Evolutionary conservation across 139 green algal species (phyloP), one percentile per base, ranked within the genome.

Genomic region (Closterium sp.): DNA sequence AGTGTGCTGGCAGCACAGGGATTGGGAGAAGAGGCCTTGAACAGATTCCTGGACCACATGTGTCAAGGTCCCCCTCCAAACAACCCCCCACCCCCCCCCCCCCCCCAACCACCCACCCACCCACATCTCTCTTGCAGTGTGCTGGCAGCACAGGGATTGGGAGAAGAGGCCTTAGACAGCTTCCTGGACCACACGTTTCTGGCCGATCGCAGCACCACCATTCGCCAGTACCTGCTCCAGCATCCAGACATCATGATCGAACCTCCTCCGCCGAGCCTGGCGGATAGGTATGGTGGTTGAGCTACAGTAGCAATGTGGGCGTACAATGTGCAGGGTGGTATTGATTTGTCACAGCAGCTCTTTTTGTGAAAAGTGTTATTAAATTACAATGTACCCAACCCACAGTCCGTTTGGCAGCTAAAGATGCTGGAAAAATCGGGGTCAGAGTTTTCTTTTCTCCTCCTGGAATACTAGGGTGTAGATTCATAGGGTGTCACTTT

Each of bases 121-220:
- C 4, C 21, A 12, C 38, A 66, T 66, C 33, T 69, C 16, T 66
- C 30, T 6, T 64, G n/a, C 90, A 92, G 90, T 55, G 86, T 93
- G 23, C 76, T 93, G 31, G 91, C 91, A 16, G 87, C 91, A 2
- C 43, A 84, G 23, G 91, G 33, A 32, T 76, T 93, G 4, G 86
- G 86, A 30, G 21, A 90, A 0, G 91, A 95, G 86, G 96, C 94
- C 0, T 93, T 96, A 34, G 91, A 95, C 2, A 97, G 91, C 88
- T 99, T 99, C 90, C 91, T 99, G 91, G 96, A 99, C 85, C 31
- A 87, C 31, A 99, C 97, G 0, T 98, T 94, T 83, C 93, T 99
- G 55, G 94, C 95, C 7, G 97, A 99, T 81, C 90, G 97, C 4
- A 36, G 3, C 7, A 97, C 96, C 6, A 97, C 95, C 4, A 87